Conservation (phyloP, 805 yeast genomes). For the Teunomyces panamensis region DNA sequence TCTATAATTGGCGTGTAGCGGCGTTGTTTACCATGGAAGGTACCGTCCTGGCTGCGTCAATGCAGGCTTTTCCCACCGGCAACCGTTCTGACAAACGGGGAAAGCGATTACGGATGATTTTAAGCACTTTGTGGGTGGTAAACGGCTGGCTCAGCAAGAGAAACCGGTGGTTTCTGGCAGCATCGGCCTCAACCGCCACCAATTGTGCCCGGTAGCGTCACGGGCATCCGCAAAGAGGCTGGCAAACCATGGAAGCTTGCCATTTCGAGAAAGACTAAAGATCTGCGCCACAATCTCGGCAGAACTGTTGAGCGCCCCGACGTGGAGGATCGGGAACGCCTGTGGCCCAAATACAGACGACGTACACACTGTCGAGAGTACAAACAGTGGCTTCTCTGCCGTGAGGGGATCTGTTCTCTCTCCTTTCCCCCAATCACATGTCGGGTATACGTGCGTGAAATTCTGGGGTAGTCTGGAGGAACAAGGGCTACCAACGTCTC, state of each 20-base stretch:
- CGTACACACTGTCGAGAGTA: constrained; percentile 13
- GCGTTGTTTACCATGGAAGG: constrained; percentile 10
- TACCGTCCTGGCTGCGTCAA: neutral
- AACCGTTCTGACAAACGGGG: constrained; percentile 16
- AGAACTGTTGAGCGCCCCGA: constrained; percentile 12
- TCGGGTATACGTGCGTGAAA: neutral
- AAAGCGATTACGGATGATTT: constrained; percentile 19
- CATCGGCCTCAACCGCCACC: constrained; percentile 11
- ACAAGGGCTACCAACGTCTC: neutral
- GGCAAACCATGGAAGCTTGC: neutral
- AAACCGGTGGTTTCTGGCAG: constrained; percentile 25
- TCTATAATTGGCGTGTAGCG: constrained; percentile 17
- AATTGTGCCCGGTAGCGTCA: constrained; percentile 14
- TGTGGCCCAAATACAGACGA: constrained; percentile 26
- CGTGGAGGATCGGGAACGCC: constrained; percentile 10
- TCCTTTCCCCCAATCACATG: too few relatives aligned
- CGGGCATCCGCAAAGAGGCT: constrained; percentile 21
- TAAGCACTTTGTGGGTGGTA: constrained; percentile 15
- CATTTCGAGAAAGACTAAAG: constrained; percentile 7
- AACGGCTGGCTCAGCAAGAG: constrained; percentile 21
- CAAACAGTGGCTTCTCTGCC: too few relatives aligned
- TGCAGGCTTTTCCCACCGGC: constrained; percentile 16
- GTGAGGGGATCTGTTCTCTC: too few relatives aligned
- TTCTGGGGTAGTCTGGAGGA: neutral
- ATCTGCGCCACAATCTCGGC: constrained; percentile 11